Evolutionary conservation across 78 protist genomes (phyloP).

Genomic region (Dictyostelium discoideum): dicty_2.7 NC_007090.3:873001-873500

Average conservation of each 20-base stretch:
- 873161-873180: neutral
- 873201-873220: neutral
- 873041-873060: neutral
- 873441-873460: too few species aligned
- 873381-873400: too few species aligned
- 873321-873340: neutral
- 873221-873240: neutral
- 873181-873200: neutral
- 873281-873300: neutral
- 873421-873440: too few species aligned
- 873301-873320: neutral
- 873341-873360: too few species aligned
- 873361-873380: too few species aligned
- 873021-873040: neutral
- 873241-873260: neutral
- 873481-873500: too few species aligned
- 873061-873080: neutral
- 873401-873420: too few species aligned
- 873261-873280: neutral
- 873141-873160: neutral
- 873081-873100: neutral
- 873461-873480: too few species aligned
- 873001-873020: conserved; percentile 47
- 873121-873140: conserved; percentile 24
- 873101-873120: conserved; percentile 1